Evolutionary conservation across 2,329 filamentous ascomycete species (phyloP).

Genomic region (Hyphodiscus sp.): DNA sequence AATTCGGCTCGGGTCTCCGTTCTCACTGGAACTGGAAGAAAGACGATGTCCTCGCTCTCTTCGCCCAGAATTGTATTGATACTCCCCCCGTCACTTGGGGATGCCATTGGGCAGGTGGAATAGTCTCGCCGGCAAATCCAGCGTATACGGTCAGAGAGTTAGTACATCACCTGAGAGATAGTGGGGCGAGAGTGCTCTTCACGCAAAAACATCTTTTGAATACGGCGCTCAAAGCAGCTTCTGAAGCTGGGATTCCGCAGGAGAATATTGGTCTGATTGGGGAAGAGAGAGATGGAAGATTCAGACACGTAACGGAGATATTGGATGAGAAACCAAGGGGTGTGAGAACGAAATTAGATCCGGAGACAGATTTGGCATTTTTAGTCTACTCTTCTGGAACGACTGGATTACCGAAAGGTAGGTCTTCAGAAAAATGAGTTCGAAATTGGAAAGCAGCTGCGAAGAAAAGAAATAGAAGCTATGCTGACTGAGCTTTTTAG

Average conservation of each 20-base stretch:
- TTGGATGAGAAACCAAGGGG: constrained; percentile 45
- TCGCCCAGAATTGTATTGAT: constrained; percentile 77
- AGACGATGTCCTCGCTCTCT: constrained; percentile 73
- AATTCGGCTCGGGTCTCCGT: constrained; percentile 63
- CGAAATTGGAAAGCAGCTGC: too few species aligned
- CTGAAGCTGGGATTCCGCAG: constrained; percentile 58
- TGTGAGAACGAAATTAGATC: constrained; percentile 64
- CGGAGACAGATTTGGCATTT: constrained; percentile 68
- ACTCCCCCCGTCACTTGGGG: constrained; percentile 70
- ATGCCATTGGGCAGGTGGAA: constrained; percentile 70
- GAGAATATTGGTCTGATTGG: constrained; percentile 70
- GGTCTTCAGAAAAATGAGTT: background rate
- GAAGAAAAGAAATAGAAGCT: constrained; percentile 76
- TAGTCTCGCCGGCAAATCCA: constrained; percentile 75
- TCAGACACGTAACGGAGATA: constrained; percentile 46
- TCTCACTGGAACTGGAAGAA: constrained; percentile 68
- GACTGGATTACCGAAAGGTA: constrained; percentile 64
- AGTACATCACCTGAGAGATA: constrained; percentile 72
- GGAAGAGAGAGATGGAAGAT: constrained; percentile 49
- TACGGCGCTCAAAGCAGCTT: constrained; percentile 59
- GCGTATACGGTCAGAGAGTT: constrained; percentile 79
- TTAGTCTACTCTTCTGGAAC: constrained; percentile 54
- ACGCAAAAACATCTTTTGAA: constrained; percentile 63
- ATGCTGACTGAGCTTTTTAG: constrained; percentile 51
- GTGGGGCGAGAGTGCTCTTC: constrained; percentile 62